phyloP scores from a whole-genome alignment of 495 filamentous ascomycete species.

The Aspergillus ostianus region DNA sequence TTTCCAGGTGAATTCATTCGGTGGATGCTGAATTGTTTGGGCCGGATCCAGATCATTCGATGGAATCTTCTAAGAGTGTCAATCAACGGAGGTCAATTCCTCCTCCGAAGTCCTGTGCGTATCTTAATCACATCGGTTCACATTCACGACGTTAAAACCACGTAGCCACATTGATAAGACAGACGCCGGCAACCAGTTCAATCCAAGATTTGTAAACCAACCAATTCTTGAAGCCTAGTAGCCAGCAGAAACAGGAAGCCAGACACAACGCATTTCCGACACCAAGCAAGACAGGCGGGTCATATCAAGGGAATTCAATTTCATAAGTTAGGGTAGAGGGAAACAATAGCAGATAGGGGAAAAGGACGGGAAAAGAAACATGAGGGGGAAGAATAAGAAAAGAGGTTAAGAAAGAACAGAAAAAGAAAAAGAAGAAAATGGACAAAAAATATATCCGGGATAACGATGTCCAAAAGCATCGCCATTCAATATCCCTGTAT shows the following conservation, averaged over 20 bases:
- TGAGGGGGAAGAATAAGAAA: not conserved
- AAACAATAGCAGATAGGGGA: not conserved
- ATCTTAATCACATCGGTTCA: not conserved
- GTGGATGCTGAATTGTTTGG: not conserved
- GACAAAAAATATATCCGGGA: constrained; percentile 21
- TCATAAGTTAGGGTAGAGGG: constrained; percentile 6
- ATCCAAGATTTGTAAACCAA: not conserved
- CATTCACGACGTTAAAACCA: not conserved
- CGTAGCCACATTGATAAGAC: not conserved
- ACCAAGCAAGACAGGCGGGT: not conserved
- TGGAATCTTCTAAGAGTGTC: not conserved
- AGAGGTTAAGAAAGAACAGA: constrained; percentile 10
- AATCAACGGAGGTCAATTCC: not conserved
- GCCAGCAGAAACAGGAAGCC: not conserved
- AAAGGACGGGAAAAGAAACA: constrained; percentile 5
- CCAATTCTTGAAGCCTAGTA: not conserved
- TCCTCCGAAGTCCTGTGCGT: too few relatives aligned
- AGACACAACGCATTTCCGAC: not conserved
- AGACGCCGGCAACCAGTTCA: not conserved
- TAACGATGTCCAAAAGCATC: constrained; percentile 25
- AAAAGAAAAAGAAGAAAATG: constrained; percentile 18
- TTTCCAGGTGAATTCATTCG: too few relatives aligned
- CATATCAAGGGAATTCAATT: constrained; percentile 8
- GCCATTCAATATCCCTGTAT: constrained; percentile 25
- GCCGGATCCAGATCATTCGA: not conserved